Base-by-base conservation (phyloP, 2,329 filamentous ascomycete genomes). In the Cladosporium sp. region DNA sequence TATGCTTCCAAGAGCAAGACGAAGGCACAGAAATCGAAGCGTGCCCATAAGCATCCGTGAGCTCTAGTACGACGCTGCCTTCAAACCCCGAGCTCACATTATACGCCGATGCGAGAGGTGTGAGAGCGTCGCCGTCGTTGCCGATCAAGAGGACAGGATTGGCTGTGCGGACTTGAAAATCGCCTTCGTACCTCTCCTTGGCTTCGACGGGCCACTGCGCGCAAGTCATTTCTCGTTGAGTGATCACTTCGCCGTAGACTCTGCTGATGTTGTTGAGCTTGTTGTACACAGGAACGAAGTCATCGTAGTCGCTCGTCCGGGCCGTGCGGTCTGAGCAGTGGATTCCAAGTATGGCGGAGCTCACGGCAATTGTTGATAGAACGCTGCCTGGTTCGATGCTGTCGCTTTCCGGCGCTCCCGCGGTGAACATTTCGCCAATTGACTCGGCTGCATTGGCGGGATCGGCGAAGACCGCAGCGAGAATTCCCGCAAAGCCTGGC, bases 111-210 rank as follows among this genome's bases (percentile, higher is more conserved):
- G 59, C 56, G 4, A 83, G 62, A 2, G 80, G 79, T 0, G 79
- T 83, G 0, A 84, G 77, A 0, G 82, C 81, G 51, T 84, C 80
- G 12, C 76, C 69, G 0, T 73, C 77, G 57, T 78, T 82, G 30
- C 74, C 75, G 11, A 82, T 65, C 58, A 81, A 78, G 7, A 84
- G 69, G 25, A 84, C 67, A 0, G 80, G 80, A 54, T 78, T 72
- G 5, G 71, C 67, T 6, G 75, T 79, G 19, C 72, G 66, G 52
- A 56, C 65, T 19, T 35, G 51, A 43, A 61, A 54, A 35, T 56
- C 30, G 18, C 57, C 58, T 13, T 55, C 43, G 30, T 57, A 60
- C n/a, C 53, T 36, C 57, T 54, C 57, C 25, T 50, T 43, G 5
- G 56, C 43, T 6, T 51, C 46, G 6, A 52, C 54, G 20, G 57